Conservation (phyloP, 805 yeast species). For the Suhomyces tanzawaensis region DNA sequence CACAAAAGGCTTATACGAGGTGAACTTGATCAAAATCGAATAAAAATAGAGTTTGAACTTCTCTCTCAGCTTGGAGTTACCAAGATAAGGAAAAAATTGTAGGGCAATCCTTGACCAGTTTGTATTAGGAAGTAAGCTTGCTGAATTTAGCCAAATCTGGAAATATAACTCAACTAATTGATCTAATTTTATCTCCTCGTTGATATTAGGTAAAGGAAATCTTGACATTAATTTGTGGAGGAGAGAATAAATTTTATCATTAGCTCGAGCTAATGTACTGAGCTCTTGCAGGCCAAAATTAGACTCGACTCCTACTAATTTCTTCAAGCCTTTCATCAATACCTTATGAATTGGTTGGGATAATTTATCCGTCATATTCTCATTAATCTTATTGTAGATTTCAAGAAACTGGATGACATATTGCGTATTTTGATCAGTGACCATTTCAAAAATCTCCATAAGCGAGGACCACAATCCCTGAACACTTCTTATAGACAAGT, state of each 20-base stretch:
- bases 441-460: conserved; percentile 5
- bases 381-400: conserved; percentile 3
- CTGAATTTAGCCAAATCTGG: conserved; percentile 28
- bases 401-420: conserved; percentile 8
- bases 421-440: not conserved
- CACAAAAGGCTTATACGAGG: conserved; percentile 17
- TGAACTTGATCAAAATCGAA: conserved; percentile 21
- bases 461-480: conserved; percentile 16
- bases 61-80: conserved; percentile 36
- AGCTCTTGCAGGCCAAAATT: not conserved
- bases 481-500: conserved; percentile 15
- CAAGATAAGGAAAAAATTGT: conserved; percentile 40
- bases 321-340: not conserved
- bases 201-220: conserved; percentile 25
- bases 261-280: not conserved
- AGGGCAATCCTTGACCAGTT: conserved; percentile 38
- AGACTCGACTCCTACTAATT: not conserved
- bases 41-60: conserved; percentile 30
- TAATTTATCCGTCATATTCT: conserved; percentile 4
- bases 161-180: conserved; percentile 26
- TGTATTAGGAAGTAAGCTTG: conserved; percentile 14
- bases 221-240: conserved; percentile 35
- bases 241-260: conserved; percentile 9
- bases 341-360: conserved; percentile 4
- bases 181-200: conserved; percentile 20